Conservation (phyloP, 805 yeast genomes). For the Ogataea henricii region DNA sequence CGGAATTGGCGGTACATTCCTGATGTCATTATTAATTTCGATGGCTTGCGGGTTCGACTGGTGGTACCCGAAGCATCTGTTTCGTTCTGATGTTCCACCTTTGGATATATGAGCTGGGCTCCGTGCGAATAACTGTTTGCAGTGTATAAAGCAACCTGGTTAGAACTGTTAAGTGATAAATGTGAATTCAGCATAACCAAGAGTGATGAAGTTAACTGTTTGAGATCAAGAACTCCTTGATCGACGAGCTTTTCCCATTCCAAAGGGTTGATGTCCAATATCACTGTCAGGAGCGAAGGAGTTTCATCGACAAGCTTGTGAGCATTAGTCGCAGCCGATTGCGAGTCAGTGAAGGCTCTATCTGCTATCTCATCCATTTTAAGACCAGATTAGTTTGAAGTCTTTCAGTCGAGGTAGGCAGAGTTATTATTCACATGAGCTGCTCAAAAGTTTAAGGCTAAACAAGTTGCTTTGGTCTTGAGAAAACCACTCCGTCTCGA, state of each 20-base stretch:
- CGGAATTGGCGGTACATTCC: slow-evolving; percentile 87
- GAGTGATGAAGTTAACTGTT: slow-evolving; percentile 63
- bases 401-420: too few species aligned
- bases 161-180: slow-evolving; percentile 78
- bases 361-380: slow-evolving; percentile 71
- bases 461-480: background rate
- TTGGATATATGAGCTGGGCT: slow-evolving; percentile 71
- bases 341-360: slow-evolving; percentile 44
- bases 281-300: slow-evolving; percentile 77
- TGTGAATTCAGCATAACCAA: slow-evolving; percentile 86
- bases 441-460: background rate
- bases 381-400: background rate
- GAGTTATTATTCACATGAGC: background rate
- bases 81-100: slow-evolving; percentile 19
- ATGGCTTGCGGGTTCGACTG: slow-evolving; percentile 7
- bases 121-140: slow-evolving; percentile 62
- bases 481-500: background rate
- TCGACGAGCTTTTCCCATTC: slow-evolving; percentile 59
- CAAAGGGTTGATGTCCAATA: slow-evolving; percentile 75
- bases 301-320: slow-evolving; percentile 52
- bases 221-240: slow-evolving; percentile 44
- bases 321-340: slow-evolving; percentile 18
- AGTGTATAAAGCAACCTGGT: slow-evolving; percentile 79
- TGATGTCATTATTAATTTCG: slow-evolving; percentile 41
- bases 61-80: slow-evolving; percentile 5